Percentiles rank a stretch among this genome's conserved stretches.
Conservation (phyloP, 257 asterid species). For the Solanum tarapatanum region DNA sequence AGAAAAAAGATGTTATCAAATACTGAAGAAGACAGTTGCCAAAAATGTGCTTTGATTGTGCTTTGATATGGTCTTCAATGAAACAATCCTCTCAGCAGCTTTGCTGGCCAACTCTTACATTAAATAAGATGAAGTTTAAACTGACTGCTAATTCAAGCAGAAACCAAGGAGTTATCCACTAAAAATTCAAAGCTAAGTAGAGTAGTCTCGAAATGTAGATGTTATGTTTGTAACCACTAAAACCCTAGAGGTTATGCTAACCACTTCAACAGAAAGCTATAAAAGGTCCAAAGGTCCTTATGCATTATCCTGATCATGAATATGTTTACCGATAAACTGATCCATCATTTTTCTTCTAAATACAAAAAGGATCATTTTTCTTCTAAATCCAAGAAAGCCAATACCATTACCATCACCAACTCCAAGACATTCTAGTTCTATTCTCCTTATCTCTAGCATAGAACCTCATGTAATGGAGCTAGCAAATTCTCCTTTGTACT, state of each 20-base stretch:
- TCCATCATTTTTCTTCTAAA: background rate
- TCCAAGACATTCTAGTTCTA: background rate
- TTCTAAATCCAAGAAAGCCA: background rate
- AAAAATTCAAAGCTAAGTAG: background rate
- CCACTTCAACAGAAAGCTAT: background rate
- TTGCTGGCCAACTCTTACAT: constrained; percentile 85
- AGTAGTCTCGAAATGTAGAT: background rate
- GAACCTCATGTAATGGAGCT: background rate
- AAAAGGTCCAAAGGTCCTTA: background rate
- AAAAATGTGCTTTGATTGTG: background rate
- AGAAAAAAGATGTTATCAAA: background rate
- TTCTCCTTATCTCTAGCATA: background rate
- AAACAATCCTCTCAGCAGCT: constrained; percentile 47
- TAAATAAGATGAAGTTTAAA: constrained; percentile 69
- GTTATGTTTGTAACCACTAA: background rate
- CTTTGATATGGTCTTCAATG: background rate
- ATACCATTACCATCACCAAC: background rate
- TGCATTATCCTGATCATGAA: background rate
- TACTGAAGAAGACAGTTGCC: background rate
- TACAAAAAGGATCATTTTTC: background rate
- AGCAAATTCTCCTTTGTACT: background rate
- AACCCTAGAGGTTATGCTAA: background rate
- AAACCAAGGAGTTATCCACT: background rate
- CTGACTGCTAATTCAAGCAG: constrained; percentile 72
- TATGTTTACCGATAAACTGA: background rate